Base-by-base conservation (phyloP, 2,329 filamentous ascomycete species). In the Dendrostoma leiphaemia region DNA sequence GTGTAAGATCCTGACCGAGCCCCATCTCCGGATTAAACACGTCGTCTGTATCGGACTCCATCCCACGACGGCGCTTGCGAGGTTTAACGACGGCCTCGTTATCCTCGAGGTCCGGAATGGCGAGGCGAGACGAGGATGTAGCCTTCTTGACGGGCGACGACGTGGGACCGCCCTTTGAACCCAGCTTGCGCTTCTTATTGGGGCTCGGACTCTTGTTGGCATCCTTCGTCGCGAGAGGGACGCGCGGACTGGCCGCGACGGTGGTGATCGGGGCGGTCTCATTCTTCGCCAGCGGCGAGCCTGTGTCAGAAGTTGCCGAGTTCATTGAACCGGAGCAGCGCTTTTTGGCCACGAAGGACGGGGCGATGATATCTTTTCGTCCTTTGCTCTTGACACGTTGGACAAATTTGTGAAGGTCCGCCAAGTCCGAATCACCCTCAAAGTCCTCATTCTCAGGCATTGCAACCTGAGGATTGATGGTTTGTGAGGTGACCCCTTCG, bases 131-230 rank as follows among this genome's bases (percentile, higher is more conserved):
- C 4, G 12, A 35, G 15, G n/a, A n/a, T n/a, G n/a, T n/a, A n/a
- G 48, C 45, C 41, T 45, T 55, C 58, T 59, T 66, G 40, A 46
- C 44, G 15, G 53, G 48, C 13, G 59, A 56, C 12, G 26, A 26
- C 28, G 44, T 29, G 17, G 17, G 13, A 31, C 49, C 34, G 2
- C 63, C 58, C 3, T 63, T 64, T n/a, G n/a, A n/a, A n/a, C n/a
- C n/a, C n/a, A 57, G 54, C 62, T 72, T 72, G 26, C 70, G 64
- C 61, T 73, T 72, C 63, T 72, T 74, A 21, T 57, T 58, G 7
- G 69, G 70, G 57, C 68, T 72, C 8, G 70, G 70, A 54, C 69
- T 72, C 54, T 59, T 58, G 63, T 74, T 74, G 26, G 61, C 53
- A 46, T 71, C 70, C 61, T 65, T 71, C 15, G 62, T 59, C 24